Base-by-base conservation (phyloP, 768 basidiomycete species). In the Strobilomyces echinocephalus region DNA sequence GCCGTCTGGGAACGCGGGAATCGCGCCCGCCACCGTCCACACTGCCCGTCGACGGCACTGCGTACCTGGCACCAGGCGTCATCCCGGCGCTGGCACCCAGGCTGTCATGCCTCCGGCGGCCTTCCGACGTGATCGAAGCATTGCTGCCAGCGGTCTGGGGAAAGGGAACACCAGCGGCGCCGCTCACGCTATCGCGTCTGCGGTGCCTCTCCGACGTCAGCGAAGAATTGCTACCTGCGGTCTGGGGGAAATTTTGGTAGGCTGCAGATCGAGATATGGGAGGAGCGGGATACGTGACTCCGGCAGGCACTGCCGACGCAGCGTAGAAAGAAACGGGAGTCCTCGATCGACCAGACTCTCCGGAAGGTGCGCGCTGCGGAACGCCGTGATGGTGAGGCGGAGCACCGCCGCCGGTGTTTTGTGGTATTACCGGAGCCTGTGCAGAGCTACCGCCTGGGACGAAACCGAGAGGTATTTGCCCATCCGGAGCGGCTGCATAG, bases 251-350 rank as follows among this genome's bases (percentile, higher is more conserved):
- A 8, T 41, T 38, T 3, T 44, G 55, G 47, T 55, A 63, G 5
- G 50, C 15, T n/a, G 60, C 57, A 0, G 62, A 60, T 21, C 68
- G 69, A 16, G 63, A 57, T 40, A 69, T 49, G 14, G 68, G 69
- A 33, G 68, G 68, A 1, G 52, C 62, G 8, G 68, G 65, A 30
- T 69, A 69, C 3, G 57, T 56, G 36, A 68, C 24, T 0, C 62
- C 68, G 9, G 53, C 15, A 31, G 68, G 68, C 8, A 64, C 60
- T 8, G 68, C 59, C 10, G 68, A 60, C 12, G 59, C 26, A 3
- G 68, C 62, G 15, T 69, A 69, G 24, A 67, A 56, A 4, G 61
- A 54, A 15, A 60, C 50, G 2, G 66, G 58, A 10, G 50, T 66
- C 54, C 57, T 61, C 14, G 68, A 48, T 36, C 59, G 58, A 44